Base-by-base conservation (phyloP, 2,329 filamentous ascomycete species). In the Dendryphion nanum region DNA sequence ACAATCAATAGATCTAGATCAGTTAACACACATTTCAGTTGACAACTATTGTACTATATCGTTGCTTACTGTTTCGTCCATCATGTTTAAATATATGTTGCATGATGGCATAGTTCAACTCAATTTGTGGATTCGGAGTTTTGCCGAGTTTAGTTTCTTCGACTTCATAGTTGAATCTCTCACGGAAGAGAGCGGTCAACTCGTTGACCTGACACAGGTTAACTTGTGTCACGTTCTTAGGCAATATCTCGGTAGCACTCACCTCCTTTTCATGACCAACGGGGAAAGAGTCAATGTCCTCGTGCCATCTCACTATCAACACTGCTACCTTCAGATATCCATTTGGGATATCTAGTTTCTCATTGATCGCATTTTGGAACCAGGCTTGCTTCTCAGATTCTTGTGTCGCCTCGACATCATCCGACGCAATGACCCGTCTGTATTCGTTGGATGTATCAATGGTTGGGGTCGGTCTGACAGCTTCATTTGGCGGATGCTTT, bases 1-100 rank as follows among this genome's bases (percentile, higher is more conserved):
- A 63, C 42, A 14, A 61, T 55, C n/a, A 58, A 28, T 4, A 57
- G 35, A 17, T 47, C n/a, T n/a, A n/a, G n/a, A n/a, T n/a, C n/a
- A n/a, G n/a, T n/a, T n/a, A n/a, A n/a, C n/a, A n/a, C n/a, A n/a
- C n/a, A n/a, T n/a, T n/a, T n/a, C n/a, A n/a, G n/a, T n/a, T n/a
- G n/a, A n/a, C n/a, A n/a, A n/a, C n/a, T n/a, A n/a, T n/a, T n/a
- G n/a, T n/a, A n/a, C n/a, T n/a, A n/a, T n/a, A n/a, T n/a, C n/a
- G n/a, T n/a, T n/a, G n/a, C n/a, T n/a, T n/a, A n/a, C n/a, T 55
- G 23, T 57, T 40, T 0, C 47, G 47, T 1, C 40, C 51, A 29
- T 53, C 47, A 26, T 50, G 32, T 4, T 50, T 29, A 0, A n/a
- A 5, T 3, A 59, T 39, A 20, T 56, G 51, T 2, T 42, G n/a